Evolutionary conservation across 179 eudicot genomes (phyloP), one percentile per base, ranked within the genome.

Genomic region (Silene noctiflora): DNA sequence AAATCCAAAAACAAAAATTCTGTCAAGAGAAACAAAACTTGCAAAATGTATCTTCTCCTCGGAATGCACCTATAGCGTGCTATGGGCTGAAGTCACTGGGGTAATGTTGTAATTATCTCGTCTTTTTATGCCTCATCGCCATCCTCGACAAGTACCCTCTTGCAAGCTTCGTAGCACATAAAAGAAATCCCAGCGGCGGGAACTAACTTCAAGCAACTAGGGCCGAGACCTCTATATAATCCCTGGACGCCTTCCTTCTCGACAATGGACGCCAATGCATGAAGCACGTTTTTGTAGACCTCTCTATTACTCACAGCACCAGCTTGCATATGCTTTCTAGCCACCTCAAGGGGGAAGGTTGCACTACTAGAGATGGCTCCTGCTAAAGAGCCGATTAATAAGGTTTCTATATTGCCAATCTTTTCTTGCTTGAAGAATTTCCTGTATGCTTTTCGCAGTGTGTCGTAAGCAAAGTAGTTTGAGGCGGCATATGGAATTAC

Each of bases 151-250:
- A 92, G 72, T 77, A 92, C 91, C 84, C 76, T 92, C 87, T 92
- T 92, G 86, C 96, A 91, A 6, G 96, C 94, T 80, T 92, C 97
- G 53, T 92, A 92, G 73, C 97, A 92, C 97, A 92, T 92, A 77
- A 92, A 92, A 0, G 97, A 92, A 56, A 92, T 92, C 69, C 97
- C 97, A 35, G 97, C 96, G 70, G 97, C 97, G 6, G 97, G 97
- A 10, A 92, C 87, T 19, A 92, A 67, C 68, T 92, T 92, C 81
- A 91, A 73, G 79, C 96, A 92, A 70, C 97, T 92, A 1, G 96
- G 97, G 16, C 97, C 97, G 9, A 92, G 77, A 21, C 97, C 97
- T 71, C 89, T 79, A 65, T 92, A 92, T 44, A 91, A 42, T 19
- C 97, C 97, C 33, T 76, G 77, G 31, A 88, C 56, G 17, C 97